Percentiles rank a stretch among this genome's conserved stretches.
Evolutionary conservation across 768 basidiomycete species (phyloP).

Genomic region (Dacryopinax primogenitus): DNA sequence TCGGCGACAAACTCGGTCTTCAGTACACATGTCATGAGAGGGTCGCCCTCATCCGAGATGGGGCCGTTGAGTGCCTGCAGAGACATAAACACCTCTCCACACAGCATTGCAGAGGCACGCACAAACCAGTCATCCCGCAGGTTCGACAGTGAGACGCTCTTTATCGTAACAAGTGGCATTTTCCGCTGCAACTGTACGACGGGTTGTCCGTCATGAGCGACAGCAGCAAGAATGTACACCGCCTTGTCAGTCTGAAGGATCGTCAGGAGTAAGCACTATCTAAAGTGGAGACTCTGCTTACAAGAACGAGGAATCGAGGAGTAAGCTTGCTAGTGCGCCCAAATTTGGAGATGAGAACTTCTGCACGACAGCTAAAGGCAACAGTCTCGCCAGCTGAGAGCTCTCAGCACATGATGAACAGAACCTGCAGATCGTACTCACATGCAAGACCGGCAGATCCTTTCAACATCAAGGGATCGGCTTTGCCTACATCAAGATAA

Average conservation of each 20-base stretch:
- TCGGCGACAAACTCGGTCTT: conserved; percentile 88
- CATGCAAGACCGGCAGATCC: conserved; percentile 60
- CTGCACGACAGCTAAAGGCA: conserved; percentile 67
- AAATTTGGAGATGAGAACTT: conserved; percentile 73
- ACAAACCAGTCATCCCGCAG: conserved; percentile 94
- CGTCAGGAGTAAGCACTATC: not conserved
- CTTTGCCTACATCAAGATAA: conserved; percentile 80
- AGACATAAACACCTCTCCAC: conserved; percentile 10
- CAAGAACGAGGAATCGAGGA: conserved; percentile 81
- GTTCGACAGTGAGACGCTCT: conserved; percentile 72
- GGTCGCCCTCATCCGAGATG: conserved; percentile 84
- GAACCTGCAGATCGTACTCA: conserved; percentile 28
- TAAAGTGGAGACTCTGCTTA: conserved; percentile 33
- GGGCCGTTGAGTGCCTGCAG: conserved; percentile 61
- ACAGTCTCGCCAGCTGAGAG: conserved; percentile 54
- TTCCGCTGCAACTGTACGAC: conserved; percentile 65
- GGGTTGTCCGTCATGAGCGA: conserved; percentile 43
- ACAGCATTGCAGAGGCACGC: conserved; percentile 20
- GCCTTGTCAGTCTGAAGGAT: conserved; percentile 63
- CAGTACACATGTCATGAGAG: conserved; percentile 78
- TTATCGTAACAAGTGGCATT: conserved; percentile 78
- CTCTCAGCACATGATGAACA: not conserved
- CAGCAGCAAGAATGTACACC: conserved; percentile 55
- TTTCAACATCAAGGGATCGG: conserved; percentile 55
- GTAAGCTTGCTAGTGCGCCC: conserved; percentile 80